A percentile compares a stretch with the other conserved stretches of the same genome.
These are phyloP conservation scores for Parascedosporium putredinis DNA, from an alignment of 2,329 filamentous ascomycete genomes.

Conservation along the genomic window DNA sequence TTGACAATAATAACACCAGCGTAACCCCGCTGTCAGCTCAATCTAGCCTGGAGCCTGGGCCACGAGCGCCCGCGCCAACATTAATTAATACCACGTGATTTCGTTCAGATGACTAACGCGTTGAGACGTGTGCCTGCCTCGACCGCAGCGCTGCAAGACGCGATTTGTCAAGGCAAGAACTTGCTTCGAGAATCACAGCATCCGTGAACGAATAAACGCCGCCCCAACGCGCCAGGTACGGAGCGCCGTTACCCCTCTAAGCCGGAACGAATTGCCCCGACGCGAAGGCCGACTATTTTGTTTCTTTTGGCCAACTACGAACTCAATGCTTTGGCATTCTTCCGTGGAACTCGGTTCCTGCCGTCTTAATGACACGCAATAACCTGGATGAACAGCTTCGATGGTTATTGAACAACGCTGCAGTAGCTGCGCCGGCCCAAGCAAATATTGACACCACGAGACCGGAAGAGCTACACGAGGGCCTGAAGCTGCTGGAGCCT, in stretches of 20 bases:
- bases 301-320: background rate
- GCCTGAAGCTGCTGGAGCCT: background rate
- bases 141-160: background rate
- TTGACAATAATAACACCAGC: too few relatives aligned
- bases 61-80: too few relatives aligned
- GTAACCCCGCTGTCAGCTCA: too few relatives aligned
- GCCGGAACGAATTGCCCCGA: background rate
- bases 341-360: background rate
- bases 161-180: slow-evolving; percentile 1
- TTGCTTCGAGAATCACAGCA: background rate
- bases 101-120: slow-evolving; percentile 3
- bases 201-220: too few relatives aligned
- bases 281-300: background rate
- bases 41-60: too few relatives aligned
- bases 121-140: background rate
- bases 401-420: slow-evolving; percentile 6
- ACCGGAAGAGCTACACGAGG: background rate
- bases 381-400: slow-evolving; percentile 8
- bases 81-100: background rate
- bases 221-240: background rate
- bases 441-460: background rate
- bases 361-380: slow-evolving; percentile 9
- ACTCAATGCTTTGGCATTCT: background rate
- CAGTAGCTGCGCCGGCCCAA: background rate
- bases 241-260: background rate